Evolutionary conservation across 2,329 filamentous ascomycete species (phyloP).

Genomic region (Fusarium temperatum): DNA sequence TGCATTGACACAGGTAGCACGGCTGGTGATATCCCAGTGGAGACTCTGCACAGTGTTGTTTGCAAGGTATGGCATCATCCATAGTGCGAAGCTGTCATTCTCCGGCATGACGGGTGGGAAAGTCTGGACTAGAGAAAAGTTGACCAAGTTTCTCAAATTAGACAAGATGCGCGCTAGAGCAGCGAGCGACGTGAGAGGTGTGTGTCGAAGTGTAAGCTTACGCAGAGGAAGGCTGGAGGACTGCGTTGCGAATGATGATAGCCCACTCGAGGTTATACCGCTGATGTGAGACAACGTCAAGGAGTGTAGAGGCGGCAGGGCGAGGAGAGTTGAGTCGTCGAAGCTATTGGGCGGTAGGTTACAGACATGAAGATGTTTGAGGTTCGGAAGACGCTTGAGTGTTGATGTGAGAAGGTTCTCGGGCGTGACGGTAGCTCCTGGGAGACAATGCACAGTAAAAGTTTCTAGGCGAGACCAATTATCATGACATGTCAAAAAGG

Average conservation of each 20-base stretch:
- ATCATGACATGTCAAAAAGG: constrained; percentile 61
- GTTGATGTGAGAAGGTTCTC: constrained; percentile 61
- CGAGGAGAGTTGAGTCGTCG: constrained; percentile 63
- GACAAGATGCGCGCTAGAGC: constrained; percentile 68
- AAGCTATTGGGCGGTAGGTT: constrained; percentile 65
- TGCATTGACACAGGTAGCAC: constrained; percentile 53
- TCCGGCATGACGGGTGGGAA: constrained; percentile 63
- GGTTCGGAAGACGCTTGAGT: constrained; percentile 60
- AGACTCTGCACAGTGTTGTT: constrained; percentile 62
- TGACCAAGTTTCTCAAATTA: constrained; percentile 58
- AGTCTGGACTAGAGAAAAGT: constrained; percentile 64
- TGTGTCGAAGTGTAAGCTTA: constrained; percentile 64
- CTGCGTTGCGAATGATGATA: constrained; percentile 65
- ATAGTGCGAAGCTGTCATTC: constrained; percentile 62
- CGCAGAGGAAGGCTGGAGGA: constrained; percentile 56
- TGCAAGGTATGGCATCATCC: constrained; percentile 71
- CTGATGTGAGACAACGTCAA: constrained; percentile 65
- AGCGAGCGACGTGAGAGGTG: constrained; percentile 64
- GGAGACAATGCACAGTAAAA: constrained; percentile 66
- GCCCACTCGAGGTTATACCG: constrained; percentile 64
- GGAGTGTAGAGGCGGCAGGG: constrained; percentile 63
- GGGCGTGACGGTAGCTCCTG: constrained; percentile 63
- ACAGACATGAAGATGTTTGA: constrained; percentile 68
- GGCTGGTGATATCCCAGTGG: constrained; percentile 72
- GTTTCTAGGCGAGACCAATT: constrained; percentile 65